phyloP scores from a whole-genome alignment of 495 filamentous ascomycete species.

The Penicillium angulare region DNA sequence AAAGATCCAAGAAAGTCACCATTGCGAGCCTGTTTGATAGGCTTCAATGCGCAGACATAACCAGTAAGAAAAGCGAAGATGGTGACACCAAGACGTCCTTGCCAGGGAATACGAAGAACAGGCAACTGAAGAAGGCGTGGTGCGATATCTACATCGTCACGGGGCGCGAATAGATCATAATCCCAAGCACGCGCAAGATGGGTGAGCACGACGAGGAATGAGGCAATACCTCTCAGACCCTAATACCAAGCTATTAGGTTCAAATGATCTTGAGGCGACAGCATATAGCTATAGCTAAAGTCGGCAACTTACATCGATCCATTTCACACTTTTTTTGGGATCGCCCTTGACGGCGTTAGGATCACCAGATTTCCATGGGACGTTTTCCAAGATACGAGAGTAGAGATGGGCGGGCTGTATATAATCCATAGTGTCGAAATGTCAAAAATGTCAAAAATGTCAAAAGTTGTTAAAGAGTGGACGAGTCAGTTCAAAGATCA shows the following conservation, averaged over 20 bases:
- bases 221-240: constrained; percentile 65
- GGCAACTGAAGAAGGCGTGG: constrained; percentile 59
- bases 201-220: constrained; percentile 61
- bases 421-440: constrained; percentile 18
- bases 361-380: constrained; percentile 35
- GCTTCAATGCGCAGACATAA: constrained; percentile 67
- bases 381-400: constrained; percentile 28
- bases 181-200: constrained; percentile 62
- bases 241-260: constrained; percentile 19
- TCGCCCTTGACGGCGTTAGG: constrained; percentile 31
- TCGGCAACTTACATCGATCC: constrained; percentile 59
- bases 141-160: constrained; percentile 40
- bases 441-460: background rate
- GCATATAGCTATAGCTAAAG: no score
- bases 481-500: constrained; percentile 3
- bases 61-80: constrained; percentile 68
- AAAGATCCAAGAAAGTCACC: constrained; percentile 54
- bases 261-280: no score
- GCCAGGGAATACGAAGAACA: constrained; percentile 59
- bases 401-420: constrained; percentile 29
- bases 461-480: background rate
- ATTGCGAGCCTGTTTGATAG: constrained; percentile 56
- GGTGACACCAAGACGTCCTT: constrained; percentile 63
- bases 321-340: constrained; percentile 60
- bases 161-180: constrained; percentile 55